Conservation (phyloP, 2,329 filamentous ascomycete species). For the Aspergillus sp. region DNA sequence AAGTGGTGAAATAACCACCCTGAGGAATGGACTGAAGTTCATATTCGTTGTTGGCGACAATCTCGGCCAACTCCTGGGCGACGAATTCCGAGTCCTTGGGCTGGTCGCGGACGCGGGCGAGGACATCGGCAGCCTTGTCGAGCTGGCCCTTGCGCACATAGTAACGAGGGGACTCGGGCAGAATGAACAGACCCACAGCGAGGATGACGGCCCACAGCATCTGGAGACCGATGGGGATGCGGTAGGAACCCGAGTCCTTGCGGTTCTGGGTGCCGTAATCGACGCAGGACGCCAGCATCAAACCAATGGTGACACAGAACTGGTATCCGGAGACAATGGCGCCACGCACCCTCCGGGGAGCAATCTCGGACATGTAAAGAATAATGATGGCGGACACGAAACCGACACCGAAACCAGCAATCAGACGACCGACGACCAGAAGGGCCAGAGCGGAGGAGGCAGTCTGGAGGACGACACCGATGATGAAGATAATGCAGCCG, state of each 20-base stretch:
- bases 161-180: conserved; percentile 84
- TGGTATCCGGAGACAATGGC: conserved; percentile 80
- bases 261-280: conserved; percentile 68
- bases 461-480: conserved; percentile 69
- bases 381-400: conserved; percentile 79
- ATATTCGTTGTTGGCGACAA: conserved; percentile 86
- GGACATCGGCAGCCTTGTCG: conserved; percentile 60
- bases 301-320: conserved; percentile 77
- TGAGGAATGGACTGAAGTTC: conserved; percentile 68
- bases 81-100: conserved; percentile 70
- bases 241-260: conserved; percentile 66
- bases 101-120: conserved; percentile 73
- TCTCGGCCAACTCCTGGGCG: conserved; percentile 76
- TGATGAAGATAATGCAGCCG: conserved; percentile 68
- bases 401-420: conserved; percentile 76
- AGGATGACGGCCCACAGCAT: conserved; percentile 79
- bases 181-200: conserved; percentile 66
- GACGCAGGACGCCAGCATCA: conserved; percentile 72
- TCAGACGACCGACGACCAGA: conserved; percentile 70
- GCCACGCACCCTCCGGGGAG: conserved; percentile 71
- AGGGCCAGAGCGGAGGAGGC: conserved; percentile 54
- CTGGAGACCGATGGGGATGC: conserved; percentile 78
- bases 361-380: conserved; percentile 83
- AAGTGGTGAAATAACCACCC: conserved; percentile 64
- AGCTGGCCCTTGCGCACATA: conserved; percentile 76